Base-by-base conservation (phyloP, 352 stramenopile genomes). In the Blastocystis sp. region DNA sequence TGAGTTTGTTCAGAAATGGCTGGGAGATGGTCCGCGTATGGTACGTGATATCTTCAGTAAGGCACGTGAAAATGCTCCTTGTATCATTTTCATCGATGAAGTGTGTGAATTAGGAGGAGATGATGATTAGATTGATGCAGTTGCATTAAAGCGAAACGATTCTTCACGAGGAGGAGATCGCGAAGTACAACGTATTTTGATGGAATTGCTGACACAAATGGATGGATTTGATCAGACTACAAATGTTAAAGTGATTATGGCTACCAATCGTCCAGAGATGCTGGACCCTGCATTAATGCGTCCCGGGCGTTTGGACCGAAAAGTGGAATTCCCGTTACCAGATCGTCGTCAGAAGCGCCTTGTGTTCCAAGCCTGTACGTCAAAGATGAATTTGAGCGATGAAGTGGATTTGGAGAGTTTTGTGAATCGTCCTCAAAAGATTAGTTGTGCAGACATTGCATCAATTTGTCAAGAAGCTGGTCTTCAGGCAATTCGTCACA, bases 191-290 rank as follows among this genome's bases (percentile, higher is more conserved):
- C 96, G 97, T 87, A 99, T 99, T 90, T 91, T 99, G 84, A 93
- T 99, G n/a, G 97, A 99, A 91, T 92, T 99, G 58, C 92, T 99
- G 13, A 99, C 99, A 93, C 97, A 99, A 91, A 99, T 99, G 97
- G 97, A 99, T 92, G 97, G 97, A 35, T 99, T 99, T 89, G 97
- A 99, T 92, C 96, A 99, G 92, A 96, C 94, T 57, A 99, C 96
- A 42, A 99, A 99, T 92, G 97, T 99, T 90, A 99, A 99, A 93
- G 92, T 93, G 44, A 99, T 99, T 90, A 99, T 99, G 97, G 97
- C 97, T 1, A 99, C 97, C 0, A 99, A 99, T 92, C 94, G 97
- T 9, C 95, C 96, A 17, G 97, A 99, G 91, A 99, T 97, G 53
- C 91, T 99, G 64, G 97, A 99, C 92, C 97, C 97, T 44, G 97